These are phyloP conservation scores for Candida sp. DNA, from an alignment of 1,139 yeast species.

Conservation along the genomic window DNA sequence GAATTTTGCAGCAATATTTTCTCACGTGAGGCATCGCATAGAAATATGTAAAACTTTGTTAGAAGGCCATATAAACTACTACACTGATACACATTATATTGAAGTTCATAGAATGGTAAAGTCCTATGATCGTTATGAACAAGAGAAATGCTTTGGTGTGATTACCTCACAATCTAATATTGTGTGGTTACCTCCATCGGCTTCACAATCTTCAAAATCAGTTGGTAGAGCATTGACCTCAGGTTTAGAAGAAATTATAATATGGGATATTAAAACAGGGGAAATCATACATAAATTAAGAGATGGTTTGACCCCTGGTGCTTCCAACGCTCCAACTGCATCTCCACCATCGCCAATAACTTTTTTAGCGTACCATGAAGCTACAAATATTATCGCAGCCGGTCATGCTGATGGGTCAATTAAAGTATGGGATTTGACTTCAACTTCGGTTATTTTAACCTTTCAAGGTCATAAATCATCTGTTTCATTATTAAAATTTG, in stretches of 20 bases:
- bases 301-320: constrained; percentile 73
- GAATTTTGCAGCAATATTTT: background rate
- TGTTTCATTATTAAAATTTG: constrained; percentile 66
- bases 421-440: constrained; percentile 88
- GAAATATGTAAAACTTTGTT: background rate
- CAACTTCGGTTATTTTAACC: constrained; percentile 71
- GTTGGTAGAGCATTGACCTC: constrained; percentile 74
- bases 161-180: constrained; percentile 72
- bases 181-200: constrained; percentile 60
- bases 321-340: constrained; percentile 61
- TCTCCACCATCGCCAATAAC: constrained; percentile 65
- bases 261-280: constrained; percentile 95
- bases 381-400: constrained; percentile 73
- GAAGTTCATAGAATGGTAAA: constrained; percentile 65
- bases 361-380: constrained; percentile 53
- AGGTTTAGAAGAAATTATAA: constrained; percentile 79
- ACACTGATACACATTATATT: background rate
- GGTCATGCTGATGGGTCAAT: constrained; percentile 90
- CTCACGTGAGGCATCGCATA: background rate
- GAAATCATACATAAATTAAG: constrained; percentile 55
- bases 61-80: background rate
- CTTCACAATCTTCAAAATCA: constrained; percentile 39
- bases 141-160: constrained; percentile 77
- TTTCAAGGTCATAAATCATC: constrained; percentile 88
- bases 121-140: constrained; percentile 92